Evolutionary conservation across 148 eudicot species (phyloP).

Genomic region (Amaranthus palmeri): DNA sequence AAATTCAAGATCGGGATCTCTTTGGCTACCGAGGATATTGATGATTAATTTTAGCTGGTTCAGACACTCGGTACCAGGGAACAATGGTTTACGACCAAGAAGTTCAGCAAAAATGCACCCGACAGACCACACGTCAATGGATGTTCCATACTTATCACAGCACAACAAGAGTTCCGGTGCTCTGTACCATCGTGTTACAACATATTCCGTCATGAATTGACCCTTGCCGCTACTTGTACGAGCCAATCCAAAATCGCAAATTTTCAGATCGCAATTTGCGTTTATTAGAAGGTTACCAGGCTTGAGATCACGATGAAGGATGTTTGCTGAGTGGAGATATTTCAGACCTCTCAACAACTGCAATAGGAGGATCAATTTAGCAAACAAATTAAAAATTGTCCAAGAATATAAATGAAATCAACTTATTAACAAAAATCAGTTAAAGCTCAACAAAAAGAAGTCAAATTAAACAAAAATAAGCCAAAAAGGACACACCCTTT

Average conservation of each 20-base stretch:
- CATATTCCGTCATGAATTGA: conserved; percentile 82
- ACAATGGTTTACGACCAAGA: conserved; percentile 61
- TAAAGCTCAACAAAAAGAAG: too few relatives aligned
- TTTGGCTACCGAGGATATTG: conserved; percentile 58
- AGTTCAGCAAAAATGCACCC: conserved; percentile 75
- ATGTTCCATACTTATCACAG: conserved; percentile 78
- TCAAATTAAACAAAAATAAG: too few relatives aligned
- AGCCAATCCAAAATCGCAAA: conserved; percentile 82
- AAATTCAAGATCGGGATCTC: conserved; percentile 46
- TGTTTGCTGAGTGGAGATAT: conserved; percentile 79
- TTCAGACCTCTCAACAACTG: conserved; percentile 80
- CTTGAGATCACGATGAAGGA: conserved; percentile 81
- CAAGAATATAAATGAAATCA: neutral
- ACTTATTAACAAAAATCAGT: neutral
- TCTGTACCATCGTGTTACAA: conserved; percentile 81
- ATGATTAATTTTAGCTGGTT: conserved; percentile 57
- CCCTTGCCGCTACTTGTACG: conserved; percentile 66
- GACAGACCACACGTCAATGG: conserved; percentile 67
- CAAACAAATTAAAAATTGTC: neutral
- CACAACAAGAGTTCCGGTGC: conserved; percentile 78
- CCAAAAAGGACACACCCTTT: too few relatives aligned
- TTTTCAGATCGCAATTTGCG: conserved; percentile 76
- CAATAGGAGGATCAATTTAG: neutral
- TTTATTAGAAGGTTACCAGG: conserved; percentile 81
- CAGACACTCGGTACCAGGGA: conserved; percentile 63